Evolutionary conservation across 1,284 basidiomycete genomes (phyloP).

Genomic region (Apiotrichum gamsii): DNA sequence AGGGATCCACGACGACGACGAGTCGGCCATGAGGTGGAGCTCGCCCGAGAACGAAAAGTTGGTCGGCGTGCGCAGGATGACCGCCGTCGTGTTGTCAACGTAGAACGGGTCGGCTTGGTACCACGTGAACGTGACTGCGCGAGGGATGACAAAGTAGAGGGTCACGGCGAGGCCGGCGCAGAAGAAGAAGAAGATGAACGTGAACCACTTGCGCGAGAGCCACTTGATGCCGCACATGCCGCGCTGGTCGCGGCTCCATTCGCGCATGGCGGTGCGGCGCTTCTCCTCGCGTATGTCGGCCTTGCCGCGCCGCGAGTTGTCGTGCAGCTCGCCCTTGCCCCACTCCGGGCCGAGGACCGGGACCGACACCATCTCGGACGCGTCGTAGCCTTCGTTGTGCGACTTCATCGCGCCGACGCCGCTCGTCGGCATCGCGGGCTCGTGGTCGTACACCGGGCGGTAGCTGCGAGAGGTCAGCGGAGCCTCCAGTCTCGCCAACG

Average conservation of each 20-base stretch:
- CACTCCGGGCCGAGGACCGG: conserved; percentile 82
- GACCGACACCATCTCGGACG: conserved; percentile 53
- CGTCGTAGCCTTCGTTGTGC: conserved; percentile 1
- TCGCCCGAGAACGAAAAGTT: conserved; percentile 78
- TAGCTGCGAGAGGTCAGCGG: conserved; percentile 21
- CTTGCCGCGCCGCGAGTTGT: conserved; percentile 64
- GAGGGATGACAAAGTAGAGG: conserved; percentile 69
- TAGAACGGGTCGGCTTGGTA: conserved; percentile 56
- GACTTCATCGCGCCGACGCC: not conserved
- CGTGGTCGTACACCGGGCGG: conserved; percentile 27
- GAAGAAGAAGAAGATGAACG: conserved; percentile 60
- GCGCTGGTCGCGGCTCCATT: conserved; percentile 64
- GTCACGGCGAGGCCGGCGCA: conserved; percentile 57
- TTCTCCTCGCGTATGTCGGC: conserved; percentile 57
- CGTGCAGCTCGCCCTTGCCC: conserved; percentile 65
- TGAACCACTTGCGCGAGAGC: conserved; percentile 63
- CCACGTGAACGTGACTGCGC: conserved; percentile 65
- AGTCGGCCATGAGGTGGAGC: conserved; percentile 66
- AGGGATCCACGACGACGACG: conserved; percentile 64
- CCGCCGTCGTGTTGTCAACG: conserved; percentile 54
- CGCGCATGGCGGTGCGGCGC: conserved; percentile 56
- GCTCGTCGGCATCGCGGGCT: conserved; percentile 11
- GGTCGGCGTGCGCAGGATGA: conserved; percentile 65
- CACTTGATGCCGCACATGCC: conserved; percentile 65
- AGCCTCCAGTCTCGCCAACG: not conserved